Base-by-base conservation (phyloP, 805 yeast species). In the Ogataea trehalophila region DNA sequence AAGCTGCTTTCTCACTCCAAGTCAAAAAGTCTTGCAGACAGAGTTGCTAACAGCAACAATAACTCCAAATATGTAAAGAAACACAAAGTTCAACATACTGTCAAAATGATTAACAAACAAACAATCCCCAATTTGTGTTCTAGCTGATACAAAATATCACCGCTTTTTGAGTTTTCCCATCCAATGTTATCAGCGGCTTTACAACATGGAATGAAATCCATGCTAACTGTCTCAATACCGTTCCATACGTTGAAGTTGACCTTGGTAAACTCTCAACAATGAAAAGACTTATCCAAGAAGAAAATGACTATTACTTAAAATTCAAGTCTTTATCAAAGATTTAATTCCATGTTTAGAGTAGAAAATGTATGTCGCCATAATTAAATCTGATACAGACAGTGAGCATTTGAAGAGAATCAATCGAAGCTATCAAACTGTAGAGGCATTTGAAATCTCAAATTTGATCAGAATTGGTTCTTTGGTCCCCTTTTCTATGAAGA, bases 331-430 rank as follows among this genome's bases (percentile, higher is more conserved):
- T 46, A 70, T 79, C 53, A 73, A 71, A 52, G 96, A 87, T 48
- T 73, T 92, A 47, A 81, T 92, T 72, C 97, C 98, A 0, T 87
- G 96, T 51, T 68, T 92, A 46, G 98, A 92, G 63, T 97, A 94
- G 64, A 94, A 94, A 68, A 89, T 94, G 95, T 97, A 92, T 65
- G 97, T 94, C 37, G 92, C 97, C 6, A 84, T 91, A 1, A 83
- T 88, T 37, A 97, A 97, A 20, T 77, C 87, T 31, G 97, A 91
- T 57, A 76, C 83, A 11, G 75, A 90, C 41, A 69, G 75, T 33
- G 79, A 83, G 49, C 86, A 88, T 59, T 68, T 88, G 47, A 75
- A 73, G 44, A 74, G 97, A 44, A 75, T 94, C 53, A 87, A 91
- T 61, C 80, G 85, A 55, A 95, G 87, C 60, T 91, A 80, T 70